Evolutionary conservation across 192 early-diverging fungal species (phyloP).

Genomic region (Dispira simplex): DNA sequence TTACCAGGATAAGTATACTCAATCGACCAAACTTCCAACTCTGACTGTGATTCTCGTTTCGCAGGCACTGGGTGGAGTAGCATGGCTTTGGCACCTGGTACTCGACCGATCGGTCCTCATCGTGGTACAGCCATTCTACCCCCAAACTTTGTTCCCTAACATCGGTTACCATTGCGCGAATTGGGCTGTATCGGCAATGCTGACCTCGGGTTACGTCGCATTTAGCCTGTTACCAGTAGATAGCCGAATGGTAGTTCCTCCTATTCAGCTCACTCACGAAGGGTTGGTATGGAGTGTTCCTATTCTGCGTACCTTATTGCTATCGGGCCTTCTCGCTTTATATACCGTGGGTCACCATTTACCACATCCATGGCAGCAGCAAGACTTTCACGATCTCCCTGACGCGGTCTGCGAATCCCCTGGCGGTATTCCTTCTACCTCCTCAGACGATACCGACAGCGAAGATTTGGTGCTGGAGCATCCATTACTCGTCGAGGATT

Average conservation of each 20-base stretch:
- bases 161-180: neutral
- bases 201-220: neutral
- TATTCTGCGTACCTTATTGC: neutral
- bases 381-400: too few species aligned
- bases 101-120: neutral
- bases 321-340: neutral
- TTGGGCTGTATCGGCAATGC: neutral
- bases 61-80: neutral
- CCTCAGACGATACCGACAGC: too few species aligned
- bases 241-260: neutral
- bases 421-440: too few species aligned
- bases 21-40: too few species aligned
- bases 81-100: slow-evolving; percentile 1
- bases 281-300: neutral
- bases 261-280: neutral
- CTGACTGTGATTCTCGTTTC: neutral
- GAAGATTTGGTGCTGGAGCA: too few species aligned
- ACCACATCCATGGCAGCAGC: neutral
- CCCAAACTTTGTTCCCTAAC: neutral
- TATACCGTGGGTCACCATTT: neutral
- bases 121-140: neutral
- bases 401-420: too few species aligned
- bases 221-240: neutral
- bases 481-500: too few species aligned
- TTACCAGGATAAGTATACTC: slow-evolving; percentile 11